Percentiles rank a stretch among this genome's conserved stretches.
Conservation (phyloP, 495 filamentous ascomycete genomes). For the Hyaloscypha bicolor region DNA sequence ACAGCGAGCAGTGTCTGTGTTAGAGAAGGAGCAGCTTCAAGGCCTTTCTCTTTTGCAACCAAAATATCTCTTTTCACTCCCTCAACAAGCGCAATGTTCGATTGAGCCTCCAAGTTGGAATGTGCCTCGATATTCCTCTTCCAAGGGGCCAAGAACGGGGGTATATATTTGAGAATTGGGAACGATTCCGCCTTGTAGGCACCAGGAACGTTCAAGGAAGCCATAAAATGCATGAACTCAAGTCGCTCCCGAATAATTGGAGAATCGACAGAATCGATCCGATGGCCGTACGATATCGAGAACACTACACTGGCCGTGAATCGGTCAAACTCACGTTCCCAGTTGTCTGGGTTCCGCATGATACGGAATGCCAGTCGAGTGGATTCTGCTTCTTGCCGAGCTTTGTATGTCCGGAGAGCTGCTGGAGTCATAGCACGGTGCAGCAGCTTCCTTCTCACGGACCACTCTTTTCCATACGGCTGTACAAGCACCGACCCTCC, state of each 20-base stretch:
- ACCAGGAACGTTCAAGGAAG: slow-evolving; percentile 62
- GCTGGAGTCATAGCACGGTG: slow-evolving; percentile 46
- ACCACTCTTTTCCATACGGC: slow-evolving; percentile 50
- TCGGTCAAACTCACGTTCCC: slow-evolving; percentile 48
- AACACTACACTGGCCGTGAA: slow-evolving; percentile 55
- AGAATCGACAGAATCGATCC: slow-evolving; percentile 55
- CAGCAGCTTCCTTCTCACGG: slow-evolving; percentile 41
- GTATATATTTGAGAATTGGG: slow-evolving; percentile 55
- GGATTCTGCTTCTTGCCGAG: slow-evolving; percentile 46
- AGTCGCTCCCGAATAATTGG: slow-evolving; percentile 54
- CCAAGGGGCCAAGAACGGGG: slow-evolving; percentile 57
- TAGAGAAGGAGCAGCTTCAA: slow-evolving; percentile 48
- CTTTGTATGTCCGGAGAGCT: slow-evolving; percentile 50
- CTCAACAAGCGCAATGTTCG: slow-evolving; percentile 54
- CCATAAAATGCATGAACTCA: slow-evolving; percentile 59
- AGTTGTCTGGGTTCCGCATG: slow-evolving; percentile 35
- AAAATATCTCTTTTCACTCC: slow-evolving; percentile 48
- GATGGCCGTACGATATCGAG: slow-evolving; percentile 53
- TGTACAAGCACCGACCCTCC: slow-evolving; percentile 53
- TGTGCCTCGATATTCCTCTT: slow-evolving; percentile 55
- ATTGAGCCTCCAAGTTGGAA: slow-evolving; percentile 50
- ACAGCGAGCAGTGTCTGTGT: slow-evolving; percentile 52
- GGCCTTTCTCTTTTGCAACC: slow-evolving; percentile 40
- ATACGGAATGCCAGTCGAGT: slow-evolving; percentile 43
- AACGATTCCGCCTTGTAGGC: slow-evolving; percentile 60